Conservation (phyloP, 345 rosid genomes). For the Syzygium grande region DNA sequence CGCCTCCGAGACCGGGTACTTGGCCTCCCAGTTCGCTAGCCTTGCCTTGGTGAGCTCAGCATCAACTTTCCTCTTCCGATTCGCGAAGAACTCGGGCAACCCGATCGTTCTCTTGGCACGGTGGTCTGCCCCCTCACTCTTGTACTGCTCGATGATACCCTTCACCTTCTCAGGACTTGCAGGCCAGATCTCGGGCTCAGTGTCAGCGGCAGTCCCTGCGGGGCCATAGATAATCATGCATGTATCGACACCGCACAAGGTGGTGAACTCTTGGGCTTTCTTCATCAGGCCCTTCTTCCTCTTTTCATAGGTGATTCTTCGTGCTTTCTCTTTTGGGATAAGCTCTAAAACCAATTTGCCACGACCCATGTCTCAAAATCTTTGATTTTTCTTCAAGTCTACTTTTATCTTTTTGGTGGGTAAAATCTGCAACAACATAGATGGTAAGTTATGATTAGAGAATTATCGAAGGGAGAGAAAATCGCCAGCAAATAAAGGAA, state of each 20-base stretch:
- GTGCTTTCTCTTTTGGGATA: conserved; percentile 20
- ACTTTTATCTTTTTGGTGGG: background rate
- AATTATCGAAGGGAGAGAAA: background rate
- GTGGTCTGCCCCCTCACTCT: background rate
- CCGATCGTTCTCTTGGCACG: conserved; percentile 4
- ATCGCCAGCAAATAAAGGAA: background rate
- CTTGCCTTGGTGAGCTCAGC: conserved; percentile 10
- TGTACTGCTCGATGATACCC: conserved; percentile 10
- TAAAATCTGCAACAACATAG: background rate
- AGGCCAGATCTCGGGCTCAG: conserved; percentile 15
- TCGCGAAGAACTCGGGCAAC: conserved; percentile 7
- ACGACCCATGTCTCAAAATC: conserved; percentile 18
- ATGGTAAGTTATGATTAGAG: background rate
- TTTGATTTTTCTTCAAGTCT: background rate
- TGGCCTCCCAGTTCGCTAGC: conserved; percentile 3
- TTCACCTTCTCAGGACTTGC: background rate
- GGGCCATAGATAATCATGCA: conserved; percentile 22
- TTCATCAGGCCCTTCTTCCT: conserved; percentile 22
- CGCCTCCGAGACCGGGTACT: conserved; percentile 9
- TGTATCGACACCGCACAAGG: conserved; percentile 17
- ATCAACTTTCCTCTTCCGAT: conserved; percentile 8
- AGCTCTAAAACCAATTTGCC: conserved; percentile 20
- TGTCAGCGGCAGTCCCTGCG: background rate
- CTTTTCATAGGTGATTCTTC: conserved; percentile 15
- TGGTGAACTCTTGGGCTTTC: conserved; percentile 21